These are phyloP conservation scores for Mortierella sp. DNA, from an alignment of 371 early-diverging fungal species.

Conservation along the genomic window DNA sequence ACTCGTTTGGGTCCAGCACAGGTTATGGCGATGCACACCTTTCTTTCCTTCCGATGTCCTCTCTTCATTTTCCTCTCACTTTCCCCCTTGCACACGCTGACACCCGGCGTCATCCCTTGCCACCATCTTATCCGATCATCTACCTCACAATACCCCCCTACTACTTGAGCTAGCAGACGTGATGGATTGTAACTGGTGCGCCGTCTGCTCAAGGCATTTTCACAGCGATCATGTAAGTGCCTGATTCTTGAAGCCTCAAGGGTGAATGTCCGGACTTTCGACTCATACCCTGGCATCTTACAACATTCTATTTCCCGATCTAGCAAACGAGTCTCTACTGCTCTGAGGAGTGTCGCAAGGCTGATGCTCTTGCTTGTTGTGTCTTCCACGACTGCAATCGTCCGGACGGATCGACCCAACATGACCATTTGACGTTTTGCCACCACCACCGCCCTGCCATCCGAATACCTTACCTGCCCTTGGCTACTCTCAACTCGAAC, in stretches of 20 bases:
- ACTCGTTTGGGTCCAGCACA: conserved; percentile 26
- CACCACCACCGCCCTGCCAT: conserved; percentile 52
- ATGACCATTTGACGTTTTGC: conserved; percentile 49
- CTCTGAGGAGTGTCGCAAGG: conserved; percentile 49
- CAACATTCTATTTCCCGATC: no score
- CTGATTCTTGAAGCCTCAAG: neutral
- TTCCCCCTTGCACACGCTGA: neutral
- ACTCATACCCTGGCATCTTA: no score
- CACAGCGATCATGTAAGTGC: conserved; percentile 43
- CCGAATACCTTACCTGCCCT: conserved; percentile 30
- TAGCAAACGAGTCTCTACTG: conserved; percentile 53
- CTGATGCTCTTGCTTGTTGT: conserved; percentile 50
- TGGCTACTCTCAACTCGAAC: conserved; percentile 18
- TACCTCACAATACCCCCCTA: neutral
- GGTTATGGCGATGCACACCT: neutral
- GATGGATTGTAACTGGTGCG: conserved; percentile 54
- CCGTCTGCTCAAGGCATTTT: conserved; percentile 51
- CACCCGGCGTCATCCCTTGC: neutral
- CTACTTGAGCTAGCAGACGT: neutral
- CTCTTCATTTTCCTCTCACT: neutral
- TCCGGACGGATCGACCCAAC: conserved; percentile 28
- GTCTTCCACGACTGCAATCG: conserved; percentile 49
- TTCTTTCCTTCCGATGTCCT: neutral
- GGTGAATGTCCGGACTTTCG: neutral
- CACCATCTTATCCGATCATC: neutral